Evolutionary conservation across 2,329 filamentous ascomycete species (phyloP).

Genomic region (Anthostomella pinea): DNA sequence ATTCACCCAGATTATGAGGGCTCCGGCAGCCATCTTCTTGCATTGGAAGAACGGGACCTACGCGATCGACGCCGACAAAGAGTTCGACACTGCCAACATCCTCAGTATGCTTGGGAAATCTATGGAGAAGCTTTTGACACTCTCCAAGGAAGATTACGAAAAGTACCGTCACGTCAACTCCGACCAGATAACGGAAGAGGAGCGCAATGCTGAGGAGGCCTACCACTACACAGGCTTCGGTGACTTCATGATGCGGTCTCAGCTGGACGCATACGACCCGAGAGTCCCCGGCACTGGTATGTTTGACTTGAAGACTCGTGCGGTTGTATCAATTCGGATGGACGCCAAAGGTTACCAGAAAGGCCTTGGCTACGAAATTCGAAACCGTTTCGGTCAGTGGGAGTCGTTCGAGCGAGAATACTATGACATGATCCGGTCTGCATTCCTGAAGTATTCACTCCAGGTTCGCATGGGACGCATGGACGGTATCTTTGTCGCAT

Average conservation of each 20-base stretch:
- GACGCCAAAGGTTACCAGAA: conserved; percentile 68
- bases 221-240: conserved; percentile 86
- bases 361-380: conserved; percentile 85
- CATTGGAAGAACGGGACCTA: conserved; percentile 82
- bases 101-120: conserved; percentile 91
- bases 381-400: conserved; percentile 69
- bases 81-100: conserved; percentile 80
- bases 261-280: conserved; percentile 85
- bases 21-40: conserved; percentile 78
- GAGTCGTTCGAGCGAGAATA: conserved; percentile 95
- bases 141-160: conserved; percentile 80
- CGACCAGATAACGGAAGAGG: conserved; percentile 67
- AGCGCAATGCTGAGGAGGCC: conserved; percentile 69
- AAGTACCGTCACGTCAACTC: conserved; percentile 70
- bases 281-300: conserved; percentile 87
- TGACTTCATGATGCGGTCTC: conserved; percentile 91
- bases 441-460: conserved; percentile 93
- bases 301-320: conserved; percentile 94
- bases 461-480: conserved; percentile 97
- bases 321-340: conserved; percentile 90
- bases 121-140: conserved; percentile 91
- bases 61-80: conserved; percentile 93
- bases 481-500: conserved; percentile 98
- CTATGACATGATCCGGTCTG: conserved; percentile 92
- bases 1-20: conserved; percentile 70